Conservation (phyloP, 1,284 basidiomycete genomes). For the Anthracocystis panici-leucophaei region DNA sequence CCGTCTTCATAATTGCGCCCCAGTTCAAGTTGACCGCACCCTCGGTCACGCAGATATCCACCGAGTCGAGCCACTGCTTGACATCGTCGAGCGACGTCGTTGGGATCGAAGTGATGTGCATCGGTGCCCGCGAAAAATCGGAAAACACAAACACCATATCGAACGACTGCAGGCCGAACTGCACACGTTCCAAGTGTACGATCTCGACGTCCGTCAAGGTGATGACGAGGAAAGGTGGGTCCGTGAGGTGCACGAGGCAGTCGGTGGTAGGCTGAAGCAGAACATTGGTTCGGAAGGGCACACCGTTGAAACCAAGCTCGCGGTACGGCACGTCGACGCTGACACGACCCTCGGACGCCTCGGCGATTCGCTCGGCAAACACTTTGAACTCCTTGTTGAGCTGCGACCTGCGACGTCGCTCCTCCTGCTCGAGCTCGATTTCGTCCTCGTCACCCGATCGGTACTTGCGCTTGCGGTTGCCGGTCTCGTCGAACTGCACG, state of each 20-base stretch:
- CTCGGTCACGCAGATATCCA: slow-evolving; percentile 95
- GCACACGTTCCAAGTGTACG: slow-evolving; percentile 95
- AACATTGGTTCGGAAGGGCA: slow-evolving; percentile 94
- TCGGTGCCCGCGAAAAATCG: slow-evolving; percentile 90
- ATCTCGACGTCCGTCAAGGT: slow-evolving; percentile 95
- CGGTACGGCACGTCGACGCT: slow-evolving; percentile 97
- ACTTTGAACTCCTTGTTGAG: slow-evolving; percentile 95
- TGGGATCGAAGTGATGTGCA: slow-evolving; percentile 73
- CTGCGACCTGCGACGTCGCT: slow-evolving; percentile 86
- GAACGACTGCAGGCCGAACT: slow-evolving; percentile 96
- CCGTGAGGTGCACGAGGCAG: slow-evolving; percentile 93
- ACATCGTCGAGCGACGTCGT: slow-evolving; percentile 63
- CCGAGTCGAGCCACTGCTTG: slow-evolving; percentile 83
- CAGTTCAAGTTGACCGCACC: slow-evolving; percentile 98
- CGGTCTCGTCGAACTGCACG: slow-evolving; percentile 97
- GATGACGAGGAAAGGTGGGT: slow-evolving; percentile 95
- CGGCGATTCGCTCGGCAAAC: slow-evolving; percentile 92
- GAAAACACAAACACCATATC: slow-evolving; percentile 96
- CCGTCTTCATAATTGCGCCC: slow-evolving; percentile 81
- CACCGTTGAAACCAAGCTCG: slow-evolving; percentile 96
- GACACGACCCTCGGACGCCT: slow-evolving; percentile 82
- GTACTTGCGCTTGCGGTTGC: slow-evolving; percentile 97
- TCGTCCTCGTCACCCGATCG: slow-evolving; percentile 99
- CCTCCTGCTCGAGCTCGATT: slow-evolving; percentile 98
- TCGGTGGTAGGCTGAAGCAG: slow-evolving; percentile 96